Evolutionary conservation across 306 rosid genomes (phyloP).

Genomic region (Gillenia trifoliata): DNA sequence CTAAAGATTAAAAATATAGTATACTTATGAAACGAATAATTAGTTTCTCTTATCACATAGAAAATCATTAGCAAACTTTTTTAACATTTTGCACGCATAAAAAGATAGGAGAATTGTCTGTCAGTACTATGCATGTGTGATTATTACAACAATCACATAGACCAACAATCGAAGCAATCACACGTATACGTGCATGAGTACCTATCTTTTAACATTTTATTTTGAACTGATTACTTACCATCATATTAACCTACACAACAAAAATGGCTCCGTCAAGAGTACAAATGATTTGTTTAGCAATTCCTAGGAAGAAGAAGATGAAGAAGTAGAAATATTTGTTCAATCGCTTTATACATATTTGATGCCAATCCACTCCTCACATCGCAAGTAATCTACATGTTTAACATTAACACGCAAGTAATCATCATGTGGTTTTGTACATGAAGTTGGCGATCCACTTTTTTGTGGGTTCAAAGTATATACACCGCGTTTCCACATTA

Average conservation of each 20-base stretch:
- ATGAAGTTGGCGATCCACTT: conserved; percentile 20
- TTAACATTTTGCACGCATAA: too few relatives aligned
- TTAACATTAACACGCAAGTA: background rate
- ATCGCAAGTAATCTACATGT: conserved; percentile 4
- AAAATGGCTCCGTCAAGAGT: background rate
- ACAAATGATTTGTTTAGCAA: background rate
- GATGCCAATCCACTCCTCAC: background rate
- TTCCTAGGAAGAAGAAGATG: background rate
- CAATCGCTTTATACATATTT: background rate
- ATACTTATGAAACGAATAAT: background rate
- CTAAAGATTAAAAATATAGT: background rate
- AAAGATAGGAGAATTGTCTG: background rate
- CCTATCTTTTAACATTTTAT: background rate
- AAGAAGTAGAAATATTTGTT: background rate
- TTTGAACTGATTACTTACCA: background rate
- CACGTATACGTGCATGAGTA: background rate
- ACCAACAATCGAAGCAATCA: background rate
- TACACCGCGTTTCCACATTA: too few relatives aligned
- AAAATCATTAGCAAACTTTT: background rate
- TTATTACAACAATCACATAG: background rate
- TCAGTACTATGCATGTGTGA: background rate
- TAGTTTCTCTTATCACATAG: background rate
- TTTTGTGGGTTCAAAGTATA: conserved; percentile 1
- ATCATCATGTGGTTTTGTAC: conserved; percentile 1
- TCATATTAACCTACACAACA: background rate